phyloP scores from a whole-genome alignment of 768 basidiomycete species.

The Lyophyllum shimeji region DNA sequence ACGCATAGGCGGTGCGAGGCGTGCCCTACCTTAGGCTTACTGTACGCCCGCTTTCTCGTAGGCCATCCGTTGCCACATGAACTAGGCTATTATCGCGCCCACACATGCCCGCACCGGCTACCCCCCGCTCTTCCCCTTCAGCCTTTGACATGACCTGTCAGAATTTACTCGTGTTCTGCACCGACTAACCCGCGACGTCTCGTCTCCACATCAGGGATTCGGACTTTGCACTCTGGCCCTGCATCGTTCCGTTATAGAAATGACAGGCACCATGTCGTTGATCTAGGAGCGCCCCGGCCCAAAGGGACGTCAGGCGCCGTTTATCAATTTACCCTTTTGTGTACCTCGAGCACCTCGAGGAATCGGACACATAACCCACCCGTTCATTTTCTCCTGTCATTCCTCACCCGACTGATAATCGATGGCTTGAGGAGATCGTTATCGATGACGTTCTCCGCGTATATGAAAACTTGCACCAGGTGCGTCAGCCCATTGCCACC shows the following conservation, averaged over 20 bases:
- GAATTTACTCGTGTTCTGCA: not conserved
- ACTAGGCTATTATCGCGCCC: not conserved
- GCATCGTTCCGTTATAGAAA: not conserved
- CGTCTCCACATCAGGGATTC: not conserved
- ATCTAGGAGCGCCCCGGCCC: not conserved
- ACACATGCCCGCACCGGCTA: no score
- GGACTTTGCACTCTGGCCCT: not conserved
- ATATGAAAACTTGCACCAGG: not conserved
- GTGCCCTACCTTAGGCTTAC: not conserved
- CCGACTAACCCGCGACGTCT: not conserved
- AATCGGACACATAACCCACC: no score
- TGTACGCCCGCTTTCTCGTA: not conserved
- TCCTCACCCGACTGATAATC: not conserved
- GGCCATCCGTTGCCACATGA: not conserved
- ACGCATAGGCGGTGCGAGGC: not conserved
- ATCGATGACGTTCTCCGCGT: slow-evolving; percentile 1
- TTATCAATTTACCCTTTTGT: not conserved
- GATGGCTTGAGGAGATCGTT: slow-evolving; percentile 1
- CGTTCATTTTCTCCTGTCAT: not conserved
- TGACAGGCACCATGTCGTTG: slow-evolving; percentile 2
- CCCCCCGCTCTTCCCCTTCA: not conserved
- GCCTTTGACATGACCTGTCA: slow-evolving; percentile 5
- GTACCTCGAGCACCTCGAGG: no score
- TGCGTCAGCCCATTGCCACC: not conserved
- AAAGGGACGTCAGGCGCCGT: not conserved